Evolutionary conservation across 768 basidiomycete species (phyloP), one percentile per base, ranked within the genome.

Genomic region (Solioccasus polychromus): DNA sequence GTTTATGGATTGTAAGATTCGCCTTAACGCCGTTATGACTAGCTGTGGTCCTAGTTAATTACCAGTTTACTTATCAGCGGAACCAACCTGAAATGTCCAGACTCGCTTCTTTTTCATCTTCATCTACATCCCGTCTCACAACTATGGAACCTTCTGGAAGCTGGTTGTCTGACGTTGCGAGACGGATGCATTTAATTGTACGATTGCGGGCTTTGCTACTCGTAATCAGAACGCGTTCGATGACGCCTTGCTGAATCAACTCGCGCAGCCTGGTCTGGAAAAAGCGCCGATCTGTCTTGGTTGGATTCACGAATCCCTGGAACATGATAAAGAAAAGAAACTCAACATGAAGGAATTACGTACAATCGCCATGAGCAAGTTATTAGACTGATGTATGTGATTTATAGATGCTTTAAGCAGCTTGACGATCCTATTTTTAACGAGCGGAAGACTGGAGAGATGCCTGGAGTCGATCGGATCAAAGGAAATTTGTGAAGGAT

Each of bases 321-420:
- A 32, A 42, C 18, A 42, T 4, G 28, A 31, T 64, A 18, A 44
- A 20, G 15, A 25, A 11, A 30, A 31, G 30, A 14, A 8, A 31
- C 10, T 46, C 41, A 3, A 22, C 11, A 52, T 36, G 20, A 41
- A 39, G 35, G 15, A 32, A 36, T 30, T 8, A 63, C 85, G 44
- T 57, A 92, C 92, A 43, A 94, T 77, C 15, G 80, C 80, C 44
- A 85, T 65, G n/a, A 93, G 68, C 60, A 94, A 72, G 47, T 93
- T 90, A 40, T 78, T 77, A 9, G 86, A 83, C 1, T 75, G 74
- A 61, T 92, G 87, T 52, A 84, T 82, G 39, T 78, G 53, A 53
- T 89, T 82, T 47, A 77, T 80, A 15, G 85, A 85, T 26, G 75
- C 74, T 54, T 80, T 84, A 31, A 95, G 68, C 12, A 92, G 68